Evolutionary conservation across 2,329 filamentous ascomycete genomes (phyloP), one percentile per base, ranked within the genome.

Genomic region (Dothideomycetidae sp.): DNA sequence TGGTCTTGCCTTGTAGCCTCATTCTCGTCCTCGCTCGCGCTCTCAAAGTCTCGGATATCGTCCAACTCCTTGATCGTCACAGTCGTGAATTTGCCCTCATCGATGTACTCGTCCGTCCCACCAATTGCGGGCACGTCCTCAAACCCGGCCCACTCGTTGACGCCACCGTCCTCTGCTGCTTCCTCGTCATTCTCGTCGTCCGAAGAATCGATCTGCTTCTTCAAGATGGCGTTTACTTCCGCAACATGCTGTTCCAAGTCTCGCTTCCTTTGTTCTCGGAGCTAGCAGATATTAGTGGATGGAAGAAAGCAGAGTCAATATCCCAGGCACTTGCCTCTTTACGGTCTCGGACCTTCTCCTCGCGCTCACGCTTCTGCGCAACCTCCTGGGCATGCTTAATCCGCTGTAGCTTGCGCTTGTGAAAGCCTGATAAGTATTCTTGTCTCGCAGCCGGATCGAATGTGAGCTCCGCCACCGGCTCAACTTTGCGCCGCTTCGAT

Each of bases 41-140:
- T 23, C 35, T 37, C 32, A 14, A 42, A 42, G 31, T 41, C 37
- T 23, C 40, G 41, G 32, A 39, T 78, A 11, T 92, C 71, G 44
- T 78, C 79, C 48, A 98, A 84, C 9, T 81, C 79, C 56, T 94
- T 88, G 1, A 98, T 77, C 0, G 83, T 94, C 16, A 98, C 90
- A 1, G 84, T 93, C 1, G 90, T 96, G 56, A 84, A 94, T 54
- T 81, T 81, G 57, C 94, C 88, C 56, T 96, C 90, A 57, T 98
- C 90, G 46, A 94, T 73, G 60, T 94, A 98, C 57, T 96, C 85
- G 30, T 46, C 44, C 21, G 39, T 36, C 5, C 42, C 40, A 53
- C 92, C 77, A 31, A 90, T 59, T 5, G 62, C 61, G 14, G 74
- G 67, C 33, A 41, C 55, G 46, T 79, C 75, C 13, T 67, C 63